Evolutionary conservation across 2,329 filamentous ascomycete genomes (phyloP), one percentile per base, ranked within the genome.

Genomic region (Pyrenophora seminiperda): DNA sequence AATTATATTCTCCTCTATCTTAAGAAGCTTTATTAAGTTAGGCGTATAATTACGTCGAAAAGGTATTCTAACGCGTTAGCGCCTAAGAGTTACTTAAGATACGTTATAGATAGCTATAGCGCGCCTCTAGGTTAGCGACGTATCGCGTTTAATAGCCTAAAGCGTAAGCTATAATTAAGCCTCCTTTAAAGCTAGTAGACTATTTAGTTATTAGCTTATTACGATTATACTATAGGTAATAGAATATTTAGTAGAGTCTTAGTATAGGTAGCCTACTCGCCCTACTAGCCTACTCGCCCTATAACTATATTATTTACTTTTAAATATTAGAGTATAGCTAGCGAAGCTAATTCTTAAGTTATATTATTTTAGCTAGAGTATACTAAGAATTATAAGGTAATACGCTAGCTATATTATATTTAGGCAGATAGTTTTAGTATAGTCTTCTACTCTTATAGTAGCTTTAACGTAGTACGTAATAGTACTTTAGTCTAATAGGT

Each of bases 131-230:
- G 38, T 29, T 30, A 50, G 29, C 14, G 14, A 29, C 17, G 17
- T 10, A 29, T 50, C 36, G 14, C 22, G 29, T 45, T 46, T 40
- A 7, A 50, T 45, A 45, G 41, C 41, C 29, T 50, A 19, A 39
- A 50, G 15, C 18, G 32, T 32, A 43, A 50, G 32, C 43, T 47
- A 15, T 39, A 47, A 18, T 18, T 30, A 13, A 47, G 34, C 27
- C 27, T 34, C 43, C 29, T 47, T 29, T 22, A 7, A 29, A 14
- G 18, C 41, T 18, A 9, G 17, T 45, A 37, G 22, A 17, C 18
- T n/a, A 13, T 53, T 37, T 20, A 13, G 34, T 37, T 20, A 10
- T 19, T 73, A 18, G 32, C 32, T 34, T 7, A 34, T 34, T 7
- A 34, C 14, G 14, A 17, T 34, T 15, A 14, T 34, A 34, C 14